Base-by-base conservation (phyloP, 345 rosid genomes). In the Gynandropsis gynandra region DNA sequence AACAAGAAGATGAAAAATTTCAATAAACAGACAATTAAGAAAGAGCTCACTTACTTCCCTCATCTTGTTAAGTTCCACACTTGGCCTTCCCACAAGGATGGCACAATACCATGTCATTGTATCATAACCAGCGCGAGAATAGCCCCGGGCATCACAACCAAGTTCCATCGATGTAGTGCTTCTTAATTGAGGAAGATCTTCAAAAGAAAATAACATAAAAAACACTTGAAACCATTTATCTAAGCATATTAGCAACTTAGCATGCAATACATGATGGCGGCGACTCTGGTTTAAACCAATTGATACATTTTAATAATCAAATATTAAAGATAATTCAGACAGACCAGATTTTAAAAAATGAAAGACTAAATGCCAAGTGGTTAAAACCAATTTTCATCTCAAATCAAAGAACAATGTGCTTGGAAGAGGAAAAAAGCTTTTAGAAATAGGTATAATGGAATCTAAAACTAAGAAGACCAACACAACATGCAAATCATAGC, bases 131-230 rank as follows among this genome's bases (percentile, higher is more conserved):
- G 96, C 96, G 67, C 87, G 87, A 65, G 96, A 78, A 64, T 83
- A 70, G 40, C 98, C 95, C 16, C 78, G 72, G 19, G 98, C 83
- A 72, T 90, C 94, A 65, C 98, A 90, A 20, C 98, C 98, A 54
- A 90, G 80, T 65, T 81, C 94, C 76, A 66, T 74, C 27, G 98
- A 86, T 35, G 92, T 75, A 52, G 67, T 73, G 71, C 90, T 77
- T 76, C 96, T 80, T 63, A 90, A 69, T 65, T 83, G 94, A 39
- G 88, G 92, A 72, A 90, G 85, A 62, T 69, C 98, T 90, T 68
- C 14, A 66, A 62, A 62, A 38, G 55, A 5, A 58, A 50, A 53
- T 16, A 38, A 56, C 21, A 7, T 21, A 55, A n/a, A 68, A 16
- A 54, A 18, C 53, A 36, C 50, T 44, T 56, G 54, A 46, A 52